Conservation (phyloP, 306 rosid genomes). For the Parietaria judaica region DNA sequence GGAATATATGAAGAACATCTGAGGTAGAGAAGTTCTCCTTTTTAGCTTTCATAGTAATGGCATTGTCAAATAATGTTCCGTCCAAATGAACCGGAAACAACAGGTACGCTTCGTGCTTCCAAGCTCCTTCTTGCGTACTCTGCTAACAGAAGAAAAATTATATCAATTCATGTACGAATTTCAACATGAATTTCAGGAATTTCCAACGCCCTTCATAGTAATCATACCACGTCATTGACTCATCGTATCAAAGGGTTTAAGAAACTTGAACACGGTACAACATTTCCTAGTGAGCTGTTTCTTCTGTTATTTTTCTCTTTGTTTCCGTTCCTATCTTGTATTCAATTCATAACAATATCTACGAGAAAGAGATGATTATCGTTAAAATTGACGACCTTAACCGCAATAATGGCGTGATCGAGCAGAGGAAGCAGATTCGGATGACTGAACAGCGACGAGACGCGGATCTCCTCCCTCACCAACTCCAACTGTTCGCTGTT, state of each 20-base stretch:
- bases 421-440: slow-evolving; percentile 96
- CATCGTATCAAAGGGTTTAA: neutral
- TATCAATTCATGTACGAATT: too few species aligned
- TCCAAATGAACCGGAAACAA: slow-evolving; percentile 97
- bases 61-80: slow-evolving; percentile 90
- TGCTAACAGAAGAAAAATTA: slow-evolving; percentile 26
- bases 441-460: slow-evolving; percentile 84
- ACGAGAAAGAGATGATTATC: too few species aligned
- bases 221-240: neutral
- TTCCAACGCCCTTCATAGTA: neutral
- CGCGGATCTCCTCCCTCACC: slow-evolving; percentile 96
- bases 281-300: neutral
- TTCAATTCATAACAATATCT: too few species aligned
- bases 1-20: slow-evolving; percentile 86
- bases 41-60: slow-evolving; percentile 65
- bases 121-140: slow-evolving; percentile 77
- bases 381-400: slow-evolving; percentile 40
- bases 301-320: too few species aligned
- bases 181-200: too few species aligned
- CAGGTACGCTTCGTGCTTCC: slow-evolving; percentile 92
- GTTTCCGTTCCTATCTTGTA: too few species aligned
- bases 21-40: slow-evolving; percentile 78
- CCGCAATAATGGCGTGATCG: slow-evolving; percentile 92
- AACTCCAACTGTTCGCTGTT: slow-evolving; percentile 77
- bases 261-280: neutral